phyloP scores from a whole-genome alignment of 2,329 filamentous ascomycete genomes.

The Myriosclerotinia duriaeana region DNA sequence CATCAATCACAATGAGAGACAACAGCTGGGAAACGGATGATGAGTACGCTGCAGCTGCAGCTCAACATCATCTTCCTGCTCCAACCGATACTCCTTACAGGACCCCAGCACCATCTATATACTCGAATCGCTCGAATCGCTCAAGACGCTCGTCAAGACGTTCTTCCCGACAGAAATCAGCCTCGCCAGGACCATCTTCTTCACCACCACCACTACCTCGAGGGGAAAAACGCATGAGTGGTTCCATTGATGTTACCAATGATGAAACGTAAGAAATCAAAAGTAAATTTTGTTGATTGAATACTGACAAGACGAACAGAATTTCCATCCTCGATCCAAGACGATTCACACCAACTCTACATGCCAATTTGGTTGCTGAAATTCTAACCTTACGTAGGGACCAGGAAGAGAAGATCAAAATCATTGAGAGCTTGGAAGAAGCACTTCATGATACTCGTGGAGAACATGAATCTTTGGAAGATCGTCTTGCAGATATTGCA shows the following conservation, averaged over 20 bases:
- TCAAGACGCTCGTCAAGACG: conserved; percentile 59
- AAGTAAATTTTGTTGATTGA: not conserved
- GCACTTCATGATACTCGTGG: conserved; percentile 67
- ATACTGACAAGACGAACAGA: conserved; percentile 38
- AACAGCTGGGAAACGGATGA: conserved; percentile 61
- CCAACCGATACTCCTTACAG: conserved; percentile 71
- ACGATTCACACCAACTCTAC: conserved; percentile 90
- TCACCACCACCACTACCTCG: conserved; percentile 58
- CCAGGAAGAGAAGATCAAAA: conserved; percentile 81
- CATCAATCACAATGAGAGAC: conserved; percentile 46
- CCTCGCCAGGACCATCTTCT: conserved; percentile 62
- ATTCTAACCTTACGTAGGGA: conserved; percentile 85
- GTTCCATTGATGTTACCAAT: conserved; percentile 57
- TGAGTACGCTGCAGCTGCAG: conserved; percentile 56
- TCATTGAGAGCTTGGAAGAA: conserved; percentile 82
- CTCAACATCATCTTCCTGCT: conserved; percentile 63
- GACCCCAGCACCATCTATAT: conserved; percentile 55
- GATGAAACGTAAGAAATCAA: conserved; percentile 54
- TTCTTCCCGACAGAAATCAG: conserved; percentile 57
- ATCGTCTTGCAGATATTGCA: conserved; percentile 58
- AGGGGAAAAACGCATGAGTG: conserved; percentile 51
- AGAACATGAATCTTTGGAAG: conserved; percentile 71
- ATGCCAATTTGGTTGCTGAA: conserved; percentile 91
- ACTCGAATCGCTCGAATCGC: conserved; percentile 11
- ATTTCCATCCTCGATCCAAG: conserved; percentile 76